Conservation (phyloP, 306 rosid species). For the Sindora glabra region DNA sequence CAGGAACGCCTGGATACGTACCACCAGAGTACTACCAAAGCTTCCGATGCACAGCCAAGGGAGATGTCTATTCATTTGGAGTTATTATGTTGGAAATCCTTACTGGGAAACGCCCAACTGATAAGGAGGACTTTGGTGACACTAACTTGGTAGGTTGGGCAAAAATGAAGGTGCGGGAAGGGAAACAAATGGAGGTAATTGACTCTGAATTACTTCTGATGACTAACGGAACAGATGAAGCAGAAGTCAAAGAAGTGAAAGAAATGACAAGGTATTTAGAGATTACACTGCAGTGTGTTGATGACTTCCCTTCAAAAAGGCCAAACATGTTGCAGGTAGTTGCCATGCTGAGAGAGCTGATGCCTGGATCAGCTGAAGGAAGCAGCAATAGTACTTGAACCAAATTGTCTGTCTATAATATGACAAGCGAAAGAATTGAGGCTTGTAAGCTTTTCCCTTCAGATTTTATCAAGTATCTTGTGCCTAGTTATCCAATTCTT, state of each 20-base stretch:
- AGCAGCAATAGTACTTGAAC: conserved; percentile 46
- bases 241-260: too few relatives aligned
- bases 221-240: too few relatives aligned
- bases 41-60: conserved; percentile 55
- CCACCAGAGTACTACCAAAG: too few relatives aligned
- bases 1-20: too few relatives aligned
- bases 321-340: conserved; percentile 56
- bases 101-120: conserved; percentile 53
- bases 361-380: conserved; percentile 33
- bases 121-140: conserved; percentile 54
- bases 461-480: too few relatives aligned
- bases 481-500: too few relatives aligned
- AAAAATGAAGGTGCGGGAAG: conserved; percentile 46
- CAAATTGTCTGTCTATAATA: too few relatives aligned
- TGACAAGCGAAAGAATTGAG: too few relatives aligned
- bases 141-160: conserved; percentile 60
- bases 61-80: conserved; percentile 53
- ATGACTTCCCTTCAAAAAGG: conserved; percentile 50
- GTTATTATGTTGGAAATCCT: conserved; percentile 46
- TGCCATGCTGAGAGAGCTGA: conserved; percentile 40
- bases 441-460: too few relatives aligned
- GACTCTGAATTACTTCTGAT: conserved; percentile 38
- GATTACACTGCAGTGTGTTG: conserved; percentile 36
- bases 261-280: too few relatives aligned
- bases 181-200: conserved; percentile 51